Conservation (phyloP, 352 stramenopile genomes). For the Pythium monospermum region DNA sequence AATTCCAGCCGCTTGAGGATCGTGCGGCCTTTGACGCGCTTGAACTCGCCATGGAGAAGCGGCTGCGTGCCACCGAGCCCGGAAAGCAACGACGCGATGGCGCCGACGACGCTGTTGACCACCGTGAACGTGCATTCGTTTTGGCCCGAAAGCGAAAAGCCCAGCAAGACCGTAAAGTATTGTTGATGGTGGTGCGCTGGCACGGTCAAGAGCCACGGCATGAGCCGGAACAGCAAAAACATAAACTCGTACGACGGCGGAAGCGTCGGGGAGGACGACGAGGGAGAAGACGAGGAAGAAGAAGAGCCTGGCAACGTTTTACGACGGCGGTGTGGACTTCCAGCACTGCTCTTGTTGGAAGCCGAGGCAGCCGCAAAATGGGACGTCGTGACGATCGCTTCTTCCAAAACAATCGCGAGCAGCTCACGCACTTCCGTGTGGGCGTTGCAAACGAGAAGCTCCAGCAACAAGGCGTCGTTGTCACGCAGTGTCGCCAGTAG, state of each 20-base stretch:
- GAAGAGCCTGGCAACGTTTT: no score
- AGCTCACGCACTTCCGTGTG: slow-evolving; percentile 65
- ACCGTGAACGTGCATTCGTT: slow-evolving; percentile 82
- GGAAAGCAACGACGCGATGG: slow-evolving; percentile 63
- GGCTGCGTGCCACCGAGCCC: slow-evolving; percentile 52
- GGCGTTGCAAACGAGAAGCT: slow-evolving; percentile 69
- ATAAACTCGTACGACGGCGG: slow-evolving; percentile 81
- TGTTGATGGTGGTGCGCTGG: slow-evolving; percentile 62
- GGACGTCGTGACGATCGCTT: slow-evolving; percentile 54
- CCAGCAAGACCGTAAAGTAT: slow-evolving; percentile 71
- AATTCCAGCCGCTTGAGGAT: slow-evolving; percentile 80
- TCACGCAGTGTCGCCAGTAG: slow-evolving; percentile 52
- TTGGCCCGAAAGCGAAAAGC: slow-evolving; percentile 73
- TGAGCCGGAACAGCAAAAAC: slow-evolving; percentile 71
- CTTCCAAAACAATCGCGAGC: slow-evolving; percentile 57
- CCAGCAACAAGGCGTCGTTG: slow-evolving; percentile 63
- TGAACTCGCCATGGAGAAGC: slow-evolving; percentile 57
- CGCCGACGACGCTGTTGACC: slow-evolving; percentile 76
- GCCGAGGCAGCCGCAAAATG: slow-evolving; percentile 10
- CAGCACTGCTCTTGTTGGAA: neutral
- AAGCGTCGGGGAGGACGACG: slow-evolving; percentile 25
- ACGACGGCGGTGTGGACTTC: neutral
- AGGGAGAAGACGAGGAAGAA: neutral
- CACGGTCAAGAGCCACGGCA: slow-evolving; percentile 66
- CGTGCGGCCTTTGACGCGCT: slow-evolving; percentile 60